Evolutionary conservation across 371 early-diverging fungal species (phyloP).

Genomic region (Mucor lusitanicus): DNA sequence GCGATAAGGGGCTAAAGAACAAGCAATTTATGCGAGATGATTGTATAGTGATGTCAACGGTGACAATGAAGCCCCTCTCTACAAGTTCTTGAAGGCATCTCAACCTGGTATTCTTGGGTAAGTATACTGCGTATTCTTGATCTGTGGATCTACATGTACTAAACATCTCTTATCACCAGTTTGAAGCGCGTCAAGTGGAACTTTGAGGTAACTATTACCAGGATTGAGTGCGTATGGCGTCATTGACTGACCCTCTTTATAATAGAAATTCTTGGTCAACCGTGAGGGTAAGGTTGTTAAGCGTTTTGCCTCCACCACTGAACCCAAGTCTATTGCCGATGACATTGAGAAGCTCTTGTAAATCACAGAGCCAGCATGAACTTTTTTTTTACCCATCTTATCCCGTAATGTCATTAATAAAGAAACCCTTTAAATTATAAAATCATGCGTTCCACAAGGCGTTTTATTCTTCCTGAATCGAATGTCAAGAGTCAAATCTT

Average conservation of each 20-base stretch:
- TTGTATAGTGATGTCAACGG: slow-evolving; percentile 71
- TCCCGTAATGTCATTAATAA: not conserved
- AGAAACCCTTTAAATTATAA: not conserved
- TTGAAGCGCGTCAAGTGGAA: slow-evolving; percentile 75
- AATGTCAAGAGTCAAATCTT: no score
- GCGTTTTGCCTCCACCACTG: slow-evolving; percentile 58
- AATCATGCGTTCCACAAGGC: not conserved
- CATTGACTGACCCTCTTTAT: not conserved
- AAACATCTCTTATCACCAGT: slow-evolving; percentile 9
- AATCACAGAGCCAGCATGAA: not conserved
- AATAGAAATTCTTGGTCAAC: slow-evolving; percentile 69
- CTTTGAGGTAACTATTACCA: slow-evolving; percentile 46
- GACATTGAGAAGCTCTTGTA: slow-evolving; percentile 55
- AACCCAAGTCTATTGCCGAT: slow-evolving; percentile 51
- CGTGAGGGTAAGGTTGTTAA: slow-evolving; percentile 62
- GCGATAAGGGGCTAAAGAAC: not conserved
- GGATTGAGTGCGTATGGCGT: not conserved
- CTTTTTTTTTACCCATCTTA: not conserved
- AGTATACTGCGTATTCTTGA: not conserved
- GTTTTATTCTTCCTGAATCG: not conserved
- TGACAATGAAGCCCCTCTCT: slow-evolving; percentile 68
- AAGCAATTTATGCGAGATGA: not conserved
- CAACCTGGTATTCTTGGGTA: slow-evolving; percentile 58
- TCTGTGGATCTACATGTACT: not conserved
- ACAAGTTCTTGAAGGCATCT: slow-evolving; percentile 64